These are phyloP conservation scores for Lobosporangium transversale DNA, from an alignment of 192 early-diverging fungal species.

Conservation along the genomic window DNA sequence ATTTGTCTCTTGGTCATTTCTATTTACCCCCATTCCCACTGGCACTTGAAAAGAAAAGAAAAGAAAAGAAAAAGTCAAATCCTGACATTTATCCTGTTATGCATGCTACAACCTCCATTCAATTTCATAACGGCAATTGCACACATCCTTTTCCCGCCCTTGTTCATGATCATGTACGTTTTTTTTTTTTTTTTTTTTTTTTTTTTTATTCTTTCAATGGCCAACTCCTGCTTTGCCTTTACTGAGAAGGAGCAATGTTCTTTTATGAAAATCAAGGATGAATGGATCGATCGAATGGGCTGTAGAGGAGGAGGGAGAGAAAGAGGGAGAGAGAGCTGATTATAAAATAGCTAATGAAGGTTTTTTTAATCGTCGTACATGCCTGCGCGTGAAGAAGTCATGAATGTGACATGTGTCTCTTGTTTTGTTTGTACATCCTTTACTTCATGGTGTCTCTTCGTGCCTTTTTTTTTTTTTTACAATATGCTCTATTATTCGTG, in stretches of 20 bases:
- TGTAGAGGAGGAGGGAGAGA: neutral
- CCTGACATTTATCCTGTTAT: neutral
- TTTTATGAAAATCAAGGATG: neutral
- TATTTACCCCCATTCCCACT: constrained; percentile 10
- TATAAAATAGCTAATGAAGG: neutral
- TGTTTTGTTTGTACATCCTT: no score
- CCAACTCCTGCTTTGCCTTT: no score
- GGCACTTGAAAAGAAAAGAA: neutral
- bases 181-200: neutral
- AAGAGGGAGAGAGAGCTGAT: neutral
- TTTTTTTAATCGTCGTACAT: no score
- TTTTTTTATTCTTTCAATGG: neutral
- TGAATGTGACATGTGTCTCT: neutral
- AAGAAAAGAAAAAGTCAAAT: neutral
- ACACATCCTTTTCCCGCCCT: constrained; percentile 3
- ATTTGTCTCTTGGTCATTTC: neutral
- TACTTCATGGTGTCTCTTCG: no score
- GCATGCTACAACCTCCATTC: constrained; percentile 10
- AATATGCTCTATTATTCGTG: neutral
- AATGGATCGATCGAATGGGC: neutral
- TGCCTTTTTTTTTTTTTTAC: no score
- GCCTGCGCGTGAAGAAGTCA: neutral
- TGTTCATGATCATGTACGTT: constrained; percentile 14
- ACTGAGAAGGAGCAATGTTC: neutral
- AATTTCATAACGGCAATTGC: neutral